A percentile compares a stretch with the other conserved stretches of the same genome.
These are phyloP conservation scores for Solanum habrochaites DNA, from an alignment of 257 asterid genomes.

Conservation along the genomic window DNA sequence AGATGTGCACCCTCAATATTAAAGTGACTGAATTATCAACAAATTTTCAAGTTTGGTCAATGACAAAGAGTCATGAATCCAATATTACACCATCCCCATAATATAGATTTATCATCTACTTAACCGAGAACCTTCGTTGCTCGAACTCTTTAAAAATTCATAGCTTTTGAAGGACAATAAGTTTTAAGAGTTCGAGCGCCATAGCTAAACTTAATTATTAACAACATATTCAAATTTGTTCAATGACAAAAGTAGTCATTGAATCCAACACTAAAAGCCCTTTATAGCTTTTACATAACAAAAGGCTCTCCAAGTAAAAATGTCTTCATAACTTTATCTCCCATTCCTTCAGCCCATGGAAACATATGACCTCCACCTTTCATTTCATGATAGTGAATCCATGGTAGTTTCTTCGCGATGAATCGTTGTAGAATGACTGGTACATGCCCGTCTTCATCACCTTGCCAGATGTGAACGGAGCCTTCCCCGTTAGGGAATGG, in stretches of 20 bases:
- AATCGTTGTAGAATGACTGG: slow-evolving; percentile 55
- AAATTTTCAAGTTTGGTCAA: background rate
- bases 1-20: no score
- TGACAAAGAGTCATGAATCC: background rate
- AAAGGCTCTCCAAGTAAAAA: slow-evolving; percentile 31
- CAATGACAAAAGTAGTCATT: background rate
- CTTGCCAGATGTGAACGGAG: slow-evolving; percentile 76
- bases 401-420: slow-evolving; percentile 48
- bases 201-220: background rate
- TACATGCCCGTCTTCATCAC: slow-evolving; percentile 62
- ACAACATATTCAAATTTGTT: background rate
- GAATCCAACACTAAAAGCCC: background rate
- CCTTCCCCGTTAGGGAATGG: slow-evolving; percentile 49
- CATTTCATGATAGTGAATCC: slow-evolving; percentile 82
- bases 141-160: background rate
- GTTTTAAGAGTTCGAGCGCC: background rate
- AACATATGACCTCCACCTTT: slow-evolving; percentile 73
- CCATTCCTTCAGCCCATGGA: slow-evolving; percentile 44
- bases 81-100: background rate
- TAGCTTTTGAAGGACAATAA: background rate
- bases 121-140: background rate
- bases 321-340: slow-evolving; percentile 38
- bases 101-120: slow-evolving; percentile 11
- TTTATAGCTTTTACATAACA: background rate
- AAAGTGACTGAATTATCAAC: background rate